Percentiles rank a stretch among this genome's conserved stretches.
These are phyloP conservation scores for Blastobotrys arbuscula DNA, from an alignment of 1,139 yeast genomes.

Conservation along the genomic window DNA sequence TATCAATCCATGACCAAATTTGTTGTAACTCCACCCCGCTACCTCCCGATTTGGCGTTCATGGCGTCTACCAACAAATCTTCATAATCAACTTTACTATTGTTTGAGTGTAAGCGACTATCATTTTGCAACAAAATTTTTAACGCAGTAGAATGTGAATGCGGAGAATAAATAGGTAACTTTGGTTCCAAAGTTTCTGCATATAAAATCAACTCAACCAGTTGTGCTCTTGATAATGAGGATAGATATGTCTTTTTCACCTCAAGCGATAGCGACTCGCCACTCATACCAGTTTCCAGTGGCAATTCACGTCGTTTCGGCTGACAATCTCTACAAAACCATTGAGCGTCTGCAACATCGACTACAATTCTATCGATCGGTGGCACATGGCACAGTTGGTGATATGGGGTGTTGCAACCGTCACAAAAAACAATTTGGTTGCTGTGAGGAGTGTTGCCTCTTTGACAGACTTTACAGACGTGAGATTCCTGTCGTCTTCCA, in stretches of 20 bases:
- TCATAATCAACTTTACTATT: constrained; percentile 30
- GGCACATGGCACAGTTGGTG: constrained; percentile 43
- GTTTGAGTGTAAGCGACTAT: constrained; percentile 27
- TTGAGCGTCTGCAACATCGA: constrained; percentile 41
- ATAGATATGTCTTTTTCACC: constrained; percentile 38
- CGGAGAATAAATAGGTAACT: constrained; percentile 35
- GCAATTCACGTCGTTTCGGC: constrained; percentile 33
- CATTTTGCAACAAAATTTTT: constrained; percentile 35
- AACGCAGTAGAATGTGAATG: constrained; percentile 34
- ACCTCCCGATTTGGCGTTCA: constrained; percentile 34
- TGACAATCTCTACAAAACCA: constrained; percentile 42
- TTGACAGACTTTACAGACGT: constrained; percentile 39
- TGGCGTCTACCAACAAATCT: constrained; percentile 34
- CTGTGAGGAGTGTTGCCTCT: constrained; percentile 38
- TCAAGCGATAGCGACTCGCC: constrained; percentile 35
- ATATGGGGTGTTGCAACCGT: constrained; percentile 39
- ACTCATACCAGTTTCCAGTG: constrained; percentile 38
- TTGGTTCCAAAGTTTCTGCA: constrained; percentile 35
- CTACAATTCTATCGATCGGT: constrained; percentile 38
- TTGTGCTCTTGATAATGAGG: constrained; percentile 38
- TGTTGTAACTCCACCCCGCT: constrained; percentile 32
- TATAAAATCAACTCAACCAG: constrained; percentile 37
- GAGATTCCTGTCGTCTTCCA: constrained; percentile 25
- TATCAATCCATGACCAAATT: constrained; percentile 34
- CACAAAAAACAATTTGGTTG: constrained; percentile 41